Percentiles rank a stretch among this genome's conserved stretches.
Conservation (phyloP, 2,329 filamentous ascomycete genomes). For the Simplicillium sp. region DNA sequence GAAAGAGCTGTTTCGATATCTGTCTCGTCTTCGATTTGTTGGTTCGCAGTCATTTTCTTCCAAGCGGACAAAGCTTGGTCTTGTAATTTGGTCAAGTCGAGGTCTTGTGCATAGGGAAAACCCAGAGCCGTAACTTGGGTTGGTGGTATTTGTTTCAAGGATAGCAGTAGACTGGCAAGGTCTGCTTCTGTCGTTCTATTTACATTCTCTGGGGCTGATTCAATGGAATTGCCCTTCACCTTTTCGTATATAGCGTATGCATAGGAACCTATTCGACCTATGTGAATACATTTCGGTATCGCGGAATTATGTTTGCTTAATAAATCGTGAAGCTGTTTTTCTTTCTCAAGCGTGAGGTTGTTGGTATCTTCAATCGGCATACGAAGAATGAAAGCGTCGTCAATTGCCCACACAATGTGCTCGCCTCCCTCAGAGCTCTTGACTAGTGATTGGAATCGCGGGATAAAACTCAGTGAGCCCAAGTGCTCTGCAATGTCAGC, state of each 20-base stretch:
- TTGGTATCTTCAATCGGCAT: background rate
- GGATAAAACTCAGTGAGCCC: background rate
- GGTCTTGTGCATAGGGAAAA: background rate
- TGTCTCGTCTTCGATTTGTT: background rate
- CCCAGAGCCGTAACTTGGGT: background rate
- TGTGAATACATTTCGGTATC: constrained; percentile 1
- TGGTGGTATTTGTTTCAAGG: no score
- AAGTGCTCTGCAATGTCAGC: background rate
- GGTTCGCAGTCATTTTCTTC: background rate
- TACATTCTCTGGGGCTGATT: background rate
- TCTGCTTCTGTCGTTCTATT: background rate
- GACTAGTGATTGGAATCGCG: constrained; percentile 1
- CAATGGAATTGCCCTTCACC: constrained; percentile 2
- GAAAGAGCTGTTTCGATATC: background rate
- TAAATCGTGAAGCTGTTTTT: background rate
- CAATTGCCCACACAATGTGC: constrained; percentile 3
- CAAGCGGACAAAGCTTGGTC: background rate
- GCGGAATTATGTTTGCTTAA: background rate
- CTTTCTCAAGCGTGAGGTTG: background rate
- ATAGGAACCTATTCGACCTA: background rate
- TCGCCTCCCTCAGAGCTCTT: constrained; percentile 5
- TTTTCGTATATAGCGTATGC: constrained; percentile 5
- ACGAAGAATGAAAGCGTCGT: constrained; percentile 3
- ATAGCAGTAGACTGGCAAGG: no score
- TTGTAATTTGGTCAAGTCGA: background rate